These are phyloP conservation scores for Curvularia eragrostidis DNA, from an alignment of 2,329 filamentous ascomycete genomes.

Conservation along the genomic window DNA sequence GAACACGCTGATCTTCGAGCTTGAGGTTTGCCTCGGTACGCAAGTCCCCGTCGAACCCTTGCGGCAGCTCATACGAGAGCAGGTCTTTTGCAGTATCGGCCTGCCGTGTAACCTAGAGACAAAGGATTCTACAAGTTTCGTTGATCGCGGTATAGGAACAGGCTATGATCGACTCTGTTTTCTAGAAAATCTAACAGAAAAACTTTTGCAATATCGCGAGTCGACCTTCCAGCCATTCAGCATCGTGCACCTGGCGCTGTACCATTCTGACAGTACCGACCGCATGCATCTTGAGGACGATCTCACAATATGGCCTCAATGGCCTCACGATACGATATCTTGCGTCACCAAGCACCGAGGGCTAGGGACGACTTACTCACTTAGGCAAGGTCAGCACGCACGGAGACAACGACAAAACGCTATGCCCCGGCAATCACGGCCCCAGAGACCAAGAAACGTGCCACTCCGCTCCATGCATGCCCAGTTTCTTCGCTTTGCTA, in stretches of 20 bases:
- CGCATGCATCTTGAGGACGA: neutral
- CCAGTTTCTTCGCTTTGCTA: neutral
- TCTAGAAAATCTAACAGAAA: neutral
- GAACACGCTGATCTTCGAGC: neutral
- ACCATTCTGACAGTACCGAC: neutral
- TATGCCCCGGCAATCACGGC: neutral
- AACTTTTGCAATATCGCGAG: neutral
- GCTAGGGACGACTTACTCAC: neutral
- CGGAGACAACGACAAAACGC: neutral
- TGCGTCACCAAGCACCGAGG: neutral
- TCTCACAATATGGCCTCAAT: neutral
- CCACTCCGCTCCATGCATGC: neutral
- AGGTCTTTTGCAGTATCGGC: slow-evolving; percentile 4
- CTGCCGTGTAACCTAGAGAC: neutral
- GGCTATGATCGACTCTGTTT: neutral
- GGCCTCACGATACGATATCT: neutral
- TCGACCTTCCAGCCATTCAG: neutral
- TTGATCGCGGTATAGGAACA: neutral
- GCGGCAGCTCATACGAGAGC: neutral
- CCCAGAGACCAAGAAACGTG: neutral
- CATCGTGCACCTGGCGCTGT: neutral
- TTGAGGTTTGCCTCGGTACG: neutral
- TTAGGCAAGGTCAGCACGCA: neutral
- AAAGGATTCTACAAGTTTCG: neutral
- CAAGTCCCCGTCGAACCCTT: neutral